Percentiles rank a stretch among this genome's conserved stretches.
phyloP scores from a whole-genome alignment of 495 filamentous ascomycete species.

The Choiromyces venosus region DNA sequence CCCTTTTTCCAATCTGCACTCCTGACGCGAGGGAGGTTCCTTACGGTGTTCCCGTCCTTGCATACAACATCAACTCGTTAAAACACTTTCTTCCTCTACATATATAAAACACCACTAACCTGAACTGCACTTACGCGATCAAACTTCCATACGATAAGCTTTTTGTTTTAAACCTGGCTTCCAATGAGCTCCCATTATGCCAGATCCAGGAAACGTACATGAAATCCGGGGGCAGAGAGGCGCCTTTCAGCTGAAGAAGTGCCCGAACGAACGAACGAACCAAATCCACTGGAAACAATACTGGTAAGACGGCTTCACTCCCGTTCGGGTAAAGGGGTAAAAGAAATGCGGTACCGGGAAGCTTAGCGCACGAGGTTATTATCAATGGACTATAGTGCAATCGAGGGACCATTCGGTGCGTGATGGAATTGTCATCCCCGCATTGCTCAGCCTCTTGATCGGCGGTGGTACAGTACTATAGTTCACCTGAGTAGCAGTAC shows the following conservation, averaged over 20 bases:
- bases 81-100: not conserved
- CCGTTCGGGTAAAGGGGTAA: not conserved
- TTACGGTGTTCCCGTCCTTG: not conserved
- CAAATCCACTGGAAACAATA: too few species aligned
- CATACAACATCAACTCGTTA: not conserved
- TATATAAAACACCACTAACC: not conserved
- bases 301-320: not conserved
- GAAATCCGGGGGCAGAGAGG: too few species aligned
- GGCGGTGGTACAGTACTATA: not conserved
- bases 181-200: not conserved
- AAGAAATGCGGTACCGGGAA: slow-evolving; percentile 1
- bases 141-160: not conserved
- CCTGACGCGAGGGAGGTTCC: not conserved
- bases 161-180: not conserved
- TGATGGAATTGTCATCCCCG: not conserved
- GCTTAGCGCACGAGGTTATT: not conserved
- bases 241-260: not conserved
- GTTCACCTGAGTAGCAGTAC: too few species aligned
- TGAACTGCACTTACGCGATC: not conserved
- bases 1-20: not conserved
- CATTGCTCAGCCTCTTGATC: not conserved
- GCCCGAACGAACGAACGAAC: not conserved
- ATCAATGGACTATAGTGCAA: too few species aligned
- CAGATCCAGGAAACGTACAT: not conserved
- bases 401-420: too few species aligned